Percentiles rank a stretch among this genome's conserved stretches.
phyloP scores from a whole-genome alignment of 75 land plant genomes.

The Pinus tabuliformis region DNA sequence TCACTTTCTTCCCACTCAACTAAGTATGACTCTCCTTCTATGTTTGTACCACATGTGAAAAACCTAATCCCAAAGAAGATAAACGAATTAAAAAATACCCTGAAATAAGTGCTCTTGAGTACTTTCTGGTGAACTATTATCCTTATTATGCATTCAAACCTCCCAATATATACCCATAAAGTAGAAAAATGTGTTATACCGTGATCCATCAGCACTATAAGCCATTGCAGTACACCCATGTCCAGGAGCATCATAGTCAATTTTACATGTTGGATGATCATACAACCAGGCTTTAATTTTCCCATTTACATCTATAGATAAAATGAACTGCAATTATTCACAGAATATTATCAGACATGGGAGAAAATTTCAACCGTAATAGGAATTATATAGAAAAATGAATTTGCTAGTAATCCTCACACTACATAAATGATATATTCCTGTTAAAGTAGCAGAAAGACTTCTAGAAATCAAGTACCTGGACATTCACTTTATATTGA shows the following conservation, averaged over 20 bases:
- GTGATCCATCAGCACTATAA: constrained; percentile 90
- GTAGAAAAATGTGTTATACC: constrained; percentile 22
- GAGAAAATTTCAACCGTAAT: neutral
- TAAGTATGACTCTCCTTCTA: constrained; percentile 53
- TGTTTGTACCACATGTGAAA: constrained; percentile 73
- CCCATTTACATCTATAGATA: constrained; percentile 91
- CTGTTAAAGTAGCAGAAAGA: too few relatives aligned
- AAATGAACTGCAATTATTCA: constrained; percentile 57
- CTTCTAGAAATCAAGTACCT: constrained; percentile 26
- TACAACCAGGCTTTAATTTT: constrained; percentile 96
- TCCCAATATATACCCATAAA: neutral
- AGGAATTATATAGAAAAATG: too few relatives aligned
- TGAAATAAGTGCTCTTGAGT: neutral
- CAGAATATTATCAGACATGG: neutral
- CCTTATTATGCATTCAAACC: neutral
- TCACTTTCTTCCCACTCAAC: constrained; percentile 81
- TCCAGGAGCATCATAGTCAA: constrained; percentile 93
- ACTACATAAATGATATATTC: too few relatives aligned
- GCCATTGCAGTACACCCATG: constrained; percentile 92
- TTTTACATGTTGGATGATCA: constrained; percentile 75
- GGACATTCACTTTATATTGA: constrained; percentile 70
- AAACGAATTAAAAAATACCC: neutral
- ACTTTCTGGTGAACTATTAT: neutral
- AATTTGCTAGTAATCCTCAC: too few relatives aligned
- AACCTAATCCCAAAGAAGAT: constrained; percentile 28